phyloP scores from a whole-genome alignment of 2,329 filamentous ascomycete genomes.

The Cordyceps cateniannulata region DNA sequence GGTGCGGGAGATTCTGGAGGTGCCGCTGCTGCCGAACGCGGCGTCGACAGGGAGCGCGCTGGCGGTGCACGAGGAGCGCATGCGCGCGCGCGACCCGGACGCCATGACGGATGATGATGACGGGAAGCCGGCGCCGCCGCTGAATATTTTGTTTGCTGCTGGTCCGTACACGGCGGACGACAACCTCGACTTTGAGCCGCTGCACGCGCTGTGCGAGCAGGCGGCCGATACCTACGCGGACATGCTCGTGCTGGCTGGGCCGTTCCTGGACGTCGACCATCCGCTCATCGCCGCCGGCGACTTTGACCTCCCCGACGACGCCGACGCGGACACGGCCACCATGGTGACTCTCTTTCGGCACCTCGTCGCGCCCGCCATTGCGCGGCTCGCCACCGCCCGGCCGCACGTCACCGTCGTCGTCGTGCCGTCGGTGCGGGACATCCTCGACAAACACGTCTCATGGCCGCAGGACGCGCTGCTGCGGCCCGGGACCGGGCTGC shows the following conservation, averaged over 20 bases:
- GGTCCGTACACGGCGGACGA: slow-evolving; percentile 92
- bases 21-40: slow-evolving; percentile 68
- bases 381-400: slow-evolving; percentile 61
- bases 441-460: slow-evolving; percentile 73
- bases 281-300: slow-evolving; percentile 77
- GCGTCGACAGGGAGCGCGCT: slow-evolving; percentile 63
- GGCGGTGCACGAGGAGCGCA: slow-evolving; percentile 60
- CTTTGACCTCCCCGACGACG: slow-evolving; percentile 66
- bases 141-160: slow-evolving; percentile 71
- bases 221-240: slow-evolving; percentile 72
- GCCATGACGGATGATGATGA: slow-evolving; percentile 44
- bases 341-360: slow-evolving; percentile 78
- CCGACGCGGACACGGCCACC: slow-evolving; percentile 69
- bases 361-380: slow-evolving; percentile 68
- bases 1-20: slow-evolving; percentile 66
- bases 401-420: slow-evolving; percentile 77
- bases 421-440: slow-evolving; percentile 75
- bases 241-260: slow-evolving; percentile 71
- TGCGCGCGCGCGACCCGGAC: slow-evolving; percentile 55
- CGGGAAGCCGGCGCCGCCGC: slow-evolving; percentile 46
- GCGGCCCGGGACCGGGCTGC: slow-evolving; percentile 68
- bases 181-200: slow-evolving; percentile 82
- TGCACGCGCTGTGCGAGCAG: slow-evolving; percentile 73
- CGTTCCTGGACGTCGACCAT: slow-evolving; percentile 89
- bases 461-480: slow-evolving; percentile 66